phyloP scores from a whole-genome alignment of 805 yeast species.

The Cyberlindnera meyerae region DNA sequence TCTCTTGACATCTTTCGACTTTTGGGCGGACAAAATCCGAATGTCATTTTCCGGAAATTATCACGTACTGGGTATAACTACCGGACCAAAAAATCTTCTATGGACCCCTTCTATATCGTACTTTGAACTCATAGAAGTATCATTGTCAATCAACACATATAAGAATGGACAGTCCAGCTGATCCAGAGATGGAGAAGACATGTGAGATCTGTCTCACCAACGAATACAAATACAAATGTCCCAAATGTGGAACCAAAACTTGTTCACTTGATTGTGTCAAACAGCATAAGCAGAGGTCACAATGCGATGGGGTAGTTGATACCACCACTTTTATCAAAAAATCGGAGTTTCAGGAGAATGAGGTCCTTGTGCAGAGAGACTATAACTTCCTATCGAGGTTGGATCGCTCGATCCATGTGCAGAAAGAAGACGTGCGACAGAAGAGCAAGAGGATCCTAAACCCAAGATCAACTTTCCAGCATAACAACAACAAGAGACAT shows the following conservation, averaged over 20 bases:
- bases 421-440: slow-evolving; percentile 44
- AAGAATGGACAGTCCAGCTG: no score
- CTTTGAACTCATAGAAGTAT: no score
- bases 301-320: slow-evolving; percentile 66
- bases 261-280: slow-evolving; percentile 72
- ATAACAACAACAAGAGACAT: slow-evolving; percentile 23
- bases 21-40: no score
- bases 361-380: slow-evolving; percentile 59
- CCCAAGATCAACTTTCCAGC: not conserved
- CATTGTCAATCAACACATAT: no score
- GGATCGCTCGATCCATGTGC: slow-evolving; percentile 55
- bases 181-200: slow-evolving; percentile 8
- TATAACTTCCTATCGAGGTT: slow-evolving; percentile 65
- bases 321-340: slow-evolving; percentile 52
- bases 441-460: slow-evolving; percentile 42
- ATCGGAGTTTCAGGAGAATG: slow-evolving; percentile 37
- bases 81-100: no score
- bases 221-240: slow-evolving; percentile 67
- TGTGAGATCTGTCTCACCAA: slow-evolving; percentile 44
- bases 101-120: no score
- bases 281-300: slow-evolving; percentile 55
- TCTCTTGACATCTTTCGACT: no score
- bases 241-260: slow-evolving; percentile 62
- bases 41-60: no score
- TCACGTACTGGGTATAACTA: no score